Evolutionary conservation across 2,329 filamentous ascomycete species (phyloP).

Genomic region (Epichloe gansuensis): DNA sequence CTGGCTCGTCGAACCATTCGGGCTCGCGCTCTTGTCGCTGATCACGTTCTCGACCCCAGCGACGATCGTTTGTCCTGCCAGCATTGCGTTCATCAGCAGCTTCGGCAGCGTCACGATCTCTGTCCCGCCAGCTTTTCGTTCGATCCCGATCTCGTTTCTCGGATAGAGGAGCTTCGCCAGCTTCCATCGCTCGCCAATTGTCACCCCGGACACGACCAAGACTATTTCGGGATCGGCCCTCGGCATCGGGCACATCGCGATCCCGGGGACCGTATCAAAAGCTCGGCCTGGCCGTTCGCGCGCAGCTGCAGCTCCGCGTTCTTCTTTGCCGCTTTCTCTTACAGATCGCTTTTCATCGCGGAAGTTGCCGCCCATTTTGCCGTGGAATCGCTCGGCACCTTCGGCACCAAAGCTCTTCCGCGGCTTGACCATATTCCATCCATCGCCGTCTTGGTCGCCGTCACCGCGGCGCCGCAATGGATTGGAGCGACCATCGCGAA

Average conservation of each 20-base stretch:
- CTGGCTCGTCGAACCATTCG: constrained; percentile 75
- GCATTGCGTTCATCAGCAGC: constrained; percentile 44
- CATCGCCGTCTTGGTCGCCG: constrained; percentile 51
- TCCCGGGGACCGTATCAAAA: constrained; percentile 40
- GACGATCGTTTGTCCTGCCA: constrained; percentile 33
- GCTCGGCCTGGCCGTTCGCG: constrained; percentile 34
- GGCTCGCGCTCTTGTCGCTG: constrained; percentile 65
- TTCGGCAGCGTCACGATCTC: constrained; percentile 28
- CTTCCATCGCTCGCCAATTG: constrained; percentile 60
- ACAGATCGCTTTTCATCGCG: constrained; percentile 31
- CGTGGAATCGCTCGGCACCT: constrained; percentile 58
- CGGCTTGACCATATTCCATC: constrained; percentile 63
- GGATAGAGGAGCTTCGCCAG: constrained; percentile 17
- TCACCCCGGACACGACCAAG: constrained; percentile 53
- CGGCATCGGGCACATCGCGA: constrained; percentile 39
- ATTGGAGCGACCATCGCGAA: constrained; percentile 34
- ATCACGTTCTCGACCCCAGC: constrained; percentile 46
- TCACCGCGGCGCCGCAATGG: constrained; percentile 42
- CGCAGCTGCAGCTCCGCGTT: constrained; percentile 38
- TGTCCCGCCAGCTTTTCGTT: constrained; percentile 50
- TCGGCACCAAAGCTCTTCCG: constrained; percentile 63
- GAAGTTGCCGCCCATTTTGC: constrained; percentile 45
- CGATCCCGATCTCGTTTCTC: constrained; percentile 42
- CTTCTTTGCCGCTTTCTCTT: constrained; percentile 37
- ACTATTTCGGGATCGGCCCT: constrained; percentile 49